phyloP scores from a whole-genome alignment of 176 grass and related monocot genomes.

The Zizania latifolia region DNA sequence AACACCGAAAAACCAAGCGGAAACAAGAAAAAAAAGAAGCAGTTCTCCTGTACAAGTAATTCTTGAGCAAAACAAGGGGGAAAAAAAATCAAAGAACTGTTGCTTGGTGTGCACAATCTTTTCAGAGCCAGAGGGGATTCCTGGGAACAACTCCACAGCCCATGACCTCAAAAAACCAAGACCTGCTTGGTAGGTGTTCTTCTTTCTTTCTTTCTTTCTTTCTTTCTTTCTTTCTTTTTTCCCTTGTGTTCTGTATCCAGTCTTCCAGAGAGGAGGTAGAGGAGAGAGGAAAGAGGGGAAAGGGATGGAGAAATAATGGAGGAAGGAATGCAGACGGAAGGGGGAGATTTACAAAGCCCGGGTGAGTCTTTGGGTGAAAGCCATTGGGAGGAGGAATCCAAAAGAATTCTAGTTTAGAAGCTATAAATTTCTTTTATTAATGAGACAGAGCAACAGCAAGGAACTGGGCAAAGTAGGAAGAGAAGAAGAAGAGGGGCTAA shows the following conservation, averaged over 20 bases:
- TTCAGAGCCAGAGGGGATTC: constrained; percentile 37
- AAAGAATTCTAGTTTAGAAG: constrained; percentile 36
- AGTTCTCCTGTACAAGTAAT: constrained; percentile 33
- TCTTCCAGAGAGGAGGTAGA: constrained; percentile 33
- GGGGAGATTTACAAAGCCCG: constrained; percentile 50
- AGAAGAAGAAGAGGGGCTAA: constrained; percentile 10
- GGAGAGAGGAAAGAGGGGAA: constrained; percentile 34
- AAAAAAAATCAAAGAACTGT: constrained; percentile 20
- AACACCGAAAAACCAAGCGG: constrained; percentile 24
- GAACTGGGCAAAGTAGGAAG: constrained; percentile 34
- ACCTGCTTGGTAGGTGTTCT: constrained; percentile 44
- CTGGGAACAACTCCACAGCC: constrained; percentile 33
- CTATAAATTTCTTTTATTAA: constrained; percentile 36
- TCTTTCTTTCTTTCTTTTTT: constrained; percentile 33
- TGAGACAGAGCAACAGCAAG: constrained; percentile 21
- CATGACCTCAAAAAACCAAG: constrained; percentile 33
- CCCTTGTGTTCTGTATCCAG: constrained; percentile 52
- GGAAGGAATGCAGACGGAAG: constrained; percentile 37
- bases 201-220: constrained; percentile 43
- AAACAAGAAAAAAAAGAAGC: constrained; percentile 30
- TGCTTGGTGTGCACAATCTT: constrained; percentile 43
- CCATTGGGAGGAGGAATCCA: constrained; percentile 45
- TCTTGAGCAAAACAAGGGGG: constrained; percentile 41
- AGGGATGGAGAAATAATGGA: constrained; percentile 42
- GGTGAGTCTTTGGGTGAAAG: constrained; percentile 41